phyloP scores from a whole-genome alignment of 2,329 filamentous ascomycete species.

The Pseudocercospora fuligena region DNA sequence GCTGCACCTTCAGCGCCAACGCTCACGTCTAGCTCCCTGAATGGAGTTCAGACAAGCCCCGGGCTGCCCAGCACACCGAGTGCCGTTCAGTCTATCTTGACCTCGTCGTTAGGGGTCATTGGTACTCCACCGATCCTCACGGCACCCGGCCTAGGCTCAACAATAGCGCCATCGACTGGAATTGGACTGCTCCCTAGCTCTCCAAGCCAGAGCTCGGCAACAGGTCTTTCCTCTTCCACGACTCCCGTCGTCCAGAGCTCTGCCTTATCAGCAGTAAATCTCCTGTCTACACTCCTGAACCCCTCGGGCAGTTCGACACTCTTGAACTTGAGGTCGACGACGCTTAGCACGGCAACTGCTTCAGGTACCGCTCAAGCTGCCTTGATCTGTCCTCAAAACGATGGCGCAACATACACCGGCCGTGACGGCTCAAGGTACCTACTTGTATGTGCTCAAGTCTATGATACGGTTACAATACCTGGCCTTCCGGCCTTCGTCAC shows the following conservation, averaged over 20 bases:
- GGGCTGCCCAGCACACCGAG: no score
- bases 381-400: neutral
- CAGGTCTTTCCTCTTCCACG: no score
- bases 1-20: no score
- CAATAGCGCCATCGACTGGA: no score
- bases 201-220: no score
- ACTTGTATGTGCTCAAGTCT: slow-evolving; percentile 8
- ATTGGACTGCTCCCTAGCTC: no score
- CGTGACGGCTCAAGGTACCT: slow-evolving; percentile 9
- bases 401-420: slow-evolving; percentile 6
- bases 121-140: no score
- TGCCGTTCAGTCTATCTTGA: no score
- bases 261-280: neutral
- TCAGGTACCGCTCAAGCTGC: neutral
- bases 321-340: neutral
- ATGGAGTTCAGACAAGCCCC: no score
- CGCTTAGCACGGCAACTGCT: neutral
- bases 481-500: slow-evolving; percentile 3
- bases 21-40: no score
- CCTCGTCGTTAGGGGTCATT: no score
- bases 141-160: no score
- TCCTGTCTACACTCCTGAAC: neutral
- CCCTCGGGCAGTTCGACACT: neutral
- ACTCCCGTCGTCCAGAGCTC: neutral
- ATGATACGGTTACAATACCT: slow-evolving; percentile 2